phyloP scores from a whole-genome alignment of 345 rosid genomes.

The Populus euphratica region DNA sequence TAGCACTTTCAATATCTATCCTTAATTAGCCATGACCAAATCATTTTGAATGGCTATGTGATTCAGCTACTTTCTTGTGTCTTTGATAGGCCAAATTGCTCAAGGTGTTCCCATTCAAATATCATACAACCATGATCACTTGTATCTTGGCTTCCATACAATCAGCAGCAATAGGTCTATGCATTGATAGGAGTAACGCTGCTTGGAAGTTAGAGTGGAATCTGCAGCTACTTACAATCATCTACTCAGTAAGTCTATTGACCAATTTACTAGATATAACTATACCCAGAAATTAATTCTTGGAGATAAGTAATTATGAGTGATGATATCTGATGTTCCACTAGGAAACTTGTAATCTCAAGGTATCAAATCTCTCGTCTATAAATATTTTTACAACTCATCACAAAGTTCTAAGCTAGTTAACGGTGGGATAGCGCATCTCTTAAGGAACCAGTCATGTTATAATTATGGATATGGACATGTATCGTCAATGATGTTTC shows the following conservation, averaged over 20 bases:
- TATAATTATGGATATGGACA: no score
- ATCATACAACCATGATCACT: slow-evolving; percentile 43
- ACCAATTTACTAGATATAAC: background rate
- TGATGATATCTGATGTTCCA: no score
- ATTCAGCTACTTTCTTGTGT: background rate
- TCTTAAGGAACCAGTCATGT: no score
- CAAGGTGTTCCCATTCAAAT: slow-evolving; percentile 36
- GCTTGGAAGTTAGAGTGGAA: slow-evolving; percentile 43
- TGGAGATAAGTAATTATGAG: background rate
- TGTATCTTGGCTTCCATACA: slow-evolving; percentile 39
- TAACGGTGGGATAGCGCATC: no score
- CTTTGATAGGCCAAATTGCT: slow-evolving; percentile 32
- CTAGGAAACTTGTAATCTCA: no score
- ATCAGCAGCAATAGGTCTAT: slow-evolving; percentile 29
- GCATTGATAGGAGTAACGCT: slow-evolving; percentile 19
- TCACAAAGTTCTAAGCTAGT: no score
- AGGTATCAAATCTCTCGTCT: no score
- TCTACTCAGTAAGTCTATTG: slow-evolving; percentile 37
- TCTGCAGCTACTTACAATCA: slow-evolving; percentile 36
- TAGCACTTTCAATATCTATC: no score
- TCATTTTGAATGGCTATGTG: background rate
- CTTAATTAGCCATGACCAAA: background rate
- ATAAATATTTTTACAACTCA: no score
- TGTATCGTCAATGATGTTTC: no score
- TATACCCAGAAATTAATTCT: background rate